Percentiles rank a stretch among this genome's conserved stretches.
Evolutionary conservation across 2,329 filamentous ascomycete species (phyloP).

Genomic region (Neoascochyta sp.): DNA sequence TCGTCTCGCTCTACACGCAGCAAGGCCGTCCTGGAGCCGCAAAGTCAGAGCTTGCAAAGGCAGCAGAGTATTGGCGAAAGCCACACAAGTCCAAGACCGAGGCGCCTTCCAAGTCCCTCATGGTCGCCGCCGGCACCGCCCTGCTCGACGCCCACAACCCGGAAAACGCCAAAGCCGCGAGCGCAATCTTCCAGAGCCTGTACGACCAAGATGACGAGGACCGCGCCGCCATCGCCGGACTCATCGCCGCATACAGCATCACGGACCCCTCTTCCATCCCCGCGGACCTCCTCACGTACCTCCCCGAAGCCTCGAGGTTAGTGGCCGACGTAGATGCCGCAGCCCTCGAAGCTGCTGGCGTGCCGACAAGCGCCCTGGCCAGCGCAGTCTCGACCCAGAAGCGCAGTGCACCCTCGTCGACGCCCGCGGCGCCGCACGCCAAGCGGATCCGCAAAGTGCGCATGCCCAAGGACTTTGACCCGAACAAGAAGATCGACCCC

Average conservation of each 20-base stretch:
- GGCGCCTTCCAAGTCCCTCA: slow-evolving; percentile 55
- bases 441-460: slow-evolving; percentile 58
- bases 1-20: slow-evolving; percentile 72
- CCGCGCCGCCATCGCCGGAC: slow-evolving; percentile 69
- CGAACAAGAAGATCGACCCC: slow-evolving; percentile 76
- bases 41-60: slow-evolving; percentile 70
- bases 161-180: slow-evolving; percentile 66
- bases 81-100: slow-evolving; percentile 51
- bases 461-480: slow-evolving; percentile 70
- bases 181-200: slow-evolving; percentile 73
- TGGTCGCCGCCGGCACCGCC: slow-evolving; percentile 71
- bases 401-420: slow-evolving; percentile 34
- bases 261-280: slow-evolving; percentile 56
- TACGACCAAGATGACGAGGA: slow-evolving; percentile 64
- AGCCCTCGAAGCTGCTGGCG: slow-evolving; percentile 62
- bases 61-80: slow-evolving; percentile 73
- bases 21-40: slow-evolving; percentile 71
- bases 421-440: slow-evolving; percentile 49
- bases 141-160: slow-evolving; percentile 70
- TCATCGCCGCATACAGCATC: slow-evolving; percentile 77
- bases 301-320: slow-evolving; percentile 62
- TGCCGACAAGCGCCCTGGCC: slow-evolving; percentile 47
- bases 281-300: slow-evolving; percentile 50
- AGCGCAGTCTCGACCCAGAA: slow-evolving; percentile 36
- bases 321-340: slow-evolving; percentile 59